Evolutionary conservation across 192 early-diverging fungal genomes (phyloP).

Genomic region (Cladochytrium replicatum): DNA sequence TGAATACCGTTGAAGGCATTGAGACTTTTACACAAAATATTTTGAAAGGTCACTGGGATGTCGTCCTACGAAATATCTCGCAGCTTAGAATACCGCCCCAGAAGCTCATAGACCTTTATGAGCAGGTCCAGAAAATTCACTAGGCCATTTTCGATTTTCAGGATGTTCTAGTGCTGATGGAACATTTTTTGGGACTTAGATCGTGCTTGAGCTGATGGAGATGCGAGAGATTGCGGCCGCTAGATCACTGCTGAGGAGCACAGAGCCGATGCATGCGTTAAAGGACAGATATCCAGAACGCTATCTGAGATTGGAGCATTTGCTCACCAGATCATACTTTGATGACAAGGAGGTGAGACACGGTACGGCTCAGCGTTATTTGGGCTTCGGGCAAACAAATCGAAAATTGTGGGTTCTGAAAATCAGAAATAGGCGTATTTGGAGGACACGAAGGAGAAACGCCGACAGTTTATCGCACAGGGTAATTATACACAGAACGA

Average conservation of each 20-base stretch:
- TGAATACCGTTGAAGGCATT: conserved; percentile 82
- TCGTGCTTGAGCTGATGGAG: conserved; percentile 81
- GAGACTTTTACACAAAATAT: conserved; percentile 66
- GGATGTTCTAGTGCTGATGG: neutral
- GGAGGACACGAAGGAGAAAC: conserved; percentile 55
- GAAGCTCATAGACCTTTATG: conserved; percentile 78
- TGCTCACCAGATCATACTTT: conserved; percentile 59
- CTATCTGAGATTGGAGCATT: conserved; percentile 70
- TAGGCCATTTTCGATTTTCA: neutral
- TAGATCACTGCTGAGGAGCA: conserved; percentile 72
- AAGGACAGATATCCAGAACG: conserved; percentile 65
- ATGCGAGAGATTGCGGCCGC: conserved; percentile 72
- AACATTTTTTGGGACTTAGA: conserved; percentile 33
- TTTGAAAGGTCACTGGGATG: conserved; percentile 75
- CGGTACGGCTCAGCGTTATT: neutral
- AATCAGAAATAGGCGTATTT: conserved; percentile 46
- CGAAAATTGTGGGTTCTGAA: neutral
- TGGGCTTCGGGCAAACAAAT: neutral
- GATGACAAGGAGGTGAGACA: conserved; percentile 63
- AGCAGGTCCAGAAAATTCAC: conserved; percentile 49
- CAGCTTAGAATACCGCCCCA: conserved; percentile 55
- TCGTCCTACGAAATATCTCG: conserved; percentile 61
- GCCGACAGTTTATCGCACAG: conserved; percentile 66
- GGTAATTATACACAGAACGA: conserved; percentile 15
- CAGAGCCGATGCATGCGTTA: conserved; percentile 81